Base-by-base conservation (phyloP, 2,329 filamentous ascomycete genomes). In the Alternaria conjuncta region DNA sequence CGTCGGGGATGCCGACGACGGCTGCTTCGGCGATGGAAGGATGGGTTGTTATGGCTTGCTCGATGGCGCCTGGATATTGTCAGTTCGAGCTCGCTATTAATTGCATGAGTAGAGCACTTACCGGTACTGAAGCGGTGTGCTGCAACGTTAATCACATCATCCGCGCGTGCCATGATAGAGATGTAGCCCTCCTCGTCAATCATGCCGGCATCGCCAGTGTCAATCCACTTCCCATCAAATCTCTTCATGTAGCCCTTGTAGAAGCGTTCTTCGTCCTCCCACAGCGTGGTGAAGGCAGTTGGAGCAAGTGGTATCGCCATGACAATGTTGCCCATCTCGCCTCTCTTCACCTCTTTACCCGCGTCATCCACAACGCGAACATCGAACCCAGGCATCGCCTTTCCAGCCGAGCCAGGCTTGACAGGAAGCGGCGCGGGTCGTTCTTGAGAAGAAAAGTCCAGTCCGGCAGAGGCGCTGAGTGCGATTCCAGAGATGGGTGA, bases 121-220 rank as follows among this genome's bases (percentile, higher is more conserved):
- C 92, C 93, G 11, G 94, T 97, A 67, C 92, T 95, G 65, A 97
- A 90, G 13, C 94, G 88, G 82, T 97, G 94, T 6, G 94, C 94
- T 44, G 94, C 94, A n/a, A 97, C 94, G 75, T 97, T 97, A 75
- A 97, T 94, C 63, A 97, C 91, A 78, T 97, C 94, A 81, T 97
- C 94, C 30, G 85, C 86, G 57, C 88, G 80, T 4, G 85, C 84
- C 86, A 90, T 89, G 70, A 90, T 84, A 70, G 88, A 86, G 30
- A 89, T 83, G 69, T 89, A 89, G 5, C 87, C 88, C 44, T 95
- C 90, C 13, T 86, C 79, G 75, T 97, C 94, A 61, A 97, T 89
- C 84, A 94, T 89, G 0, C 95, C 94, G 0, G 93, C 91, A 77
- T 98, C 94, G 3, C 94, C 95, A 0, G 94, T 97, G 76, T 98